phyloP scores from a whole-genome alignment of 805 yeast genomes.

The Saccharomycopsis sp. region DNA sequence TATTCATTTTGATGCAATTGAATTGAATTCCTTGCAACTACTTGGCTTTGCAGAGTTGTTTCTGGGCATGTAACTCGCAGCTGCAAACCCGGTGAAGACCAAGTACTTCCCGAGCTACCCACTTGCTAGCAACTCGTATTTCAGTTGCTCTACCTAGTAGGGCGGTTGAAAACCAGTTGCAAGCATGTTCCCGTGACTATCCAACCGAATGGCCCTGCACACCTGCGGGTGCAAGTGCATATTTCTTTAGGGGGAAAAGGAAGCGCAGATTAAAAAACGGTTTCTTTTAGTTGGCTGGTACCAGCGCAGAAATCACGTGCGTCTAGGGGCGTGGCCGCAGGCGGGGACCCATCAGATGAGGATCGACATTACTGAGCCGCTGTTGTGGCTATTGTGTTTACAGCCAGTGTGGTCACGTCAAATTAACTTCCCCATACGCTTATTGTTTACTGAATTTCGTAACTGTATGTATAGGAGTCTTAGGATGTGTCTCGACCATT shows the following conservation, averaged over 20 bases:
- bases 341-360: background rate
- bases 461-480: background rate
- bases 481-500: background rate
- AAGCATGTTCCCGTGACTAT: background rate
- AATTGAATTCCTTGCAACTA: background rate
- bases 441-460: background rate
- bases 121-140: too few species aligned
- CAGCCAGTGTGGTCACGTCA: background rate
- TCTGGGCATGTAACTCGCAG: background rate
- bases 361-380: background rate
- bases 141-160: too few species aligned
- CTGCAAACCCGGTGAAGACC: background rate
- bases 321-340: background rate
- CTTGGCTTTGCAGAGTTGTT: background rate
- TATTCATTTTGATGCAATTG: background rate
- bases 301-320: background rate
- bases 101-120: too few species aligned
- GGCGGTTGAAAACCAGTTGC: too few species aligned
- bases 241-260: background rate
- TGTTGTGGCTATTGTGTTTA: background rate
- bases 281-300: background rate
- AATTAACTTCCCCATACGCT: background rate
- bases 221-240: background rate
- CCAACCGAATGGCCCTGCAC: background rate
- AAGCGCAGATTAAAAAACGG: background rate